Conservation (phyloP, 495 filamentous ascomycete genomes). For the Penicillium coffeae region DNA sequence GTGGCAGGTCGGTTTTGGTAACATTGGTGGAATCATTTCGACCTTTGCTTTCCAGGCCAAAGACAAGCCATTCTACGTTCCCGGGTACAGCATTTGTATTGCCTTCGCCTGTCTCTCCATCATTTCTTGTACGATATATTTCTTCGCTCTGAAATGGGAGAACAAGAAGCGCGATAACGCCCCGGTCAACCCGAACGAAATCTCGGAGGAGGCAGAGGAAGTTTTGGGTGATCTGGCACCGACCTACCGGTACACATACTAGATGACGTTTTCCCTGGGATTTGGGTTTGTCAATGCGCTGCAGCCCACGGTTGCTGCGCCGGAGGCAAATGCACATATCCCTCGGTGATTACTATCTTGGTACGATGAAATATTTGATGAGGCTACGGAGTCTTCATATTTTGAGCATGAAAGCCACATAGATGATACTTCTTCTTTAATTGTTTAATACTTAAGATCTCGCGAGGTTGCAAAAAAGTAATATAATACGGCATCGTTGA, state of each 20-base stretch:
- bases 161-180: slow-evolving; percentile 59
- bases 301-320: too few species aligned
- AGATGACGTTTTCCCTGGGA: neutral
- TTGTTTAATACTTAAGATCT: too few species aligned
- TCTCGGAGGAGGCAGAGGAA: slow-evolving; percentile 29
- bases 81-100: slow-evolving; percentile 76
- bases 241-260: slow-evolving; percentile 41
- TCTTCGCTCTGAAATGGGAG: slow-evolving; percentile 53
- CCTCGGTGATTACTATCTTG: too few species aligned
- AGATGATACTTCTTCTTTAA: too few species aligned
- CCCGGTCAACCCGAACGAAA: slow-evolving; percentile 15
- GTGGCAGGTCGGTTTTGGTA: slow-evolving; percentile 92
- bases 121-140: slow-evolving; percentile 58
- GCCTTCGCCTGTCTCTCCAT: slow-evolving; percentile 67
- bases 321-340: too few species aligned
- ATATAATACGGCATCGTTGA: too few species aligned
- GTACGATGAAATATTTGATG: too few species aligned
- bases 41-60: slow-evolving; percentile 74
- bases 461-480: too few species aligned
- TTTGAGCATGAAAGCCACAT: too few species aligned
- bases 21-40: slow-evolving; percentile 85
- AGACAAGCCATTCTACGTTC: slow-evolving; percentile 62
- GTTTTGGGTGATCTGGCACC: slow-evolving; percentile 38
- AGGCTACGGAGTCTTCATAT: too few species aligned
- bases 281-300: neutral